Conservation (phyloP, 2,329 filamentous ascomycete species). For the Akanthomyces uredinophilus region DNA sequence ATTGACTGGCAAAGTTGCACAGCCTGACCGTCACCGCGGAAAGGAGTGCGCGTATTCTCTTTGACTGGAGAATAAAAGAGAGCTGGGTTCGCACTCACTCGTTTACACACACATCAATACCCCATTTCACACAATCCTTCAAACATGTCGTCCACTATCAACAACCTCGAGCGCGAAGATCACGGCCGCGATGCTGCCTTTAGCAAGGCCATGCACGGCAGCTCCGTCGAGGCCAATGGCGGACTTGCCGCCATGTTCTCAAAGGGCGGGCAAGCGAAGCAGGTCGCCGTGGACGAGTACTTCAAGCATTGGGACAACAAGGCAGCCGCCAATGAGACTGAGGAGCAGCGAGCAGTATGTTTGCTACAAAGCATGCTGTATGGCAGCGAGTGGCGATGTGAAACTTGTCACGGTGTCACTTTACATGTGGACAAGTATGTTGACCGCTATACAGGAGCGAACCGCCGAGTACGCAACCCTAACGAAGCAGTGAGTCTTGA, state of each 20-base stretch:
- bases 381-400: neutral
- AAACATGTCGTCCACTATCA: conserved; percentile 26
- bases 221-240: conserved; percentile 61
- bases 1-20: neutral
- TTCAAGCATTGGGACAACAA: conserved; percentile 97
- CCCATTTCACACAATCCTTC: neutral
- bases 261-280: conserved; percentile 72
- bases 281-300: conserved; percentile 82
- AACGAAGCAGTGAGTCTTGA: conserved; percentile 67
- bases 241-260: conserved; percentile 78
- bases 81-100: neutral
- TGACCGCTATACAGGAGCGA: conserved; percentile 51
- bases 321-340: conserved; percentile 70
- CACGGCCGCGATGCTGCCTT: conserved; percentile 83
- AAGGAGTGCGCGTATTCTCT: neutral
- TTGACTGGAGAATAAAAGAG: neutral
- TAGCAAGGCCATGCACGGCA: conserved; percentile 80
- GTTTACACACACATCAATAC: neutral
- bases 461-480: conserved; percentile 86
- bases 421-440: neutral
- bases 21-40: neutral
- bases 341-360: conserved; percentile 70
- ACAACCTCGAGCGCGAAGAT: conserved; percentile 71
- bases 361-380: neutral
- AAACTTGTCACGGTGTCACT: conserved; percentile 14